Conservation (phyloP, 2,329 filamentous ascomycete genomes). For the Nannizzia gypsea region DNA sequence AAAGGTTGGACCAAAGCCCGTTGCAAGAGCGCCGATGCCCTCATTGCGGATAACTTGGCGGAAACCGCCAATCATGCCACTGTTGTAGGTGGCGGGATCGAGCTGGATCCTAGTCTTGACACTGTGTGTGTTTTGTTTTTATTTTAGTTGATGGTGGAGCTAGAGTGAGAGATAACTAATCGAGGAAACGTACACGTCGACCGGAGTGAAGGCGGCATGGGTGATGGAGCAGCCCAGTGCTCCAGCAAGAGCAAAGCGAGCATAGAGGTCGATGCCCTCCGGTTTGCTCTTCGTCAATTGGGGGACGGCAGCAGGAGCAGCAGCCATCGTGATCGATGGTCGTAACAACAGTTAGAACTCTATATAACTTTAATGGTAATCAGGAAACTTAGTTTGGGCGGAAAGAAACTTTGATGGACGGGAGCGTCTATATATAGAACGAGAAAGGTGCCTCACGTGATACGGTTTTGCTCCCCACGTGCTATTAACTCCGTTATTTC, state of each 20-base stretch:
- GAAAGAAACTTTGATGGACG: no score
- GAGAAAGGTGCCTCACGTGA: no score
- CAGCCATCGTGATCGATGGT: not conserved
- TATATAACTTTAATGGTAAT: no score
- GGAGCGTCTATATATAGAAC: no score
- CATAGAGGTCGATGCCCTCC: constrained; percentile 63
- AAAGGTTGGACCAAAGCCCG: constrained; percentile 72
- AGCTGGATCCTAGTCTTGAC: constrained; percentile 95
- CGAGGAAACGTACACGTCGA: constrained; percentile 84
- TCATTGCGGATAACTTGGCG: constrained; percentile 71
- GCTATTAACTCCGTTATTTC: no score
- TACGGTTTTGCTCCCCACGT: no score
- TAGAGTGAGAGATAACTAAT: not conserved
- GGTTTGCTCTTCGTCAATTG: not conserved
- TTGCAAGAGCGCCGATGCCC: constrained; percentile 74
- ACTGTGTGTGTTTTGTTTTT: constrained; percentile 39
- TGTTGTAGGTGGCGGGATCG: constrained; percentile 80
- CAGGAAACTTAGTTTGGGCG: no score
- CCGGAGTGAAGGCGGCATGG: constrained; percentile 89
- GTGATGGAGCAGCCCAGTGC: constrained; percentile 97
- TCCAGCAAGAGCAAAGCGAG: constrained; percentile 91
- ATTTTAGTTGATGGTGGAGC: not conserved
- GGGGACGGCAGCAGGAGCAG: not conserved
- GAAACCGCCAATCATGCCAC: constrained; percentile 75
- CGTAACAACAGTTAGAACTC: no score